Base-by-base conservation (phyloP, 768 basidiomycete species). In the Boletus vinaceobasis region DNA sequence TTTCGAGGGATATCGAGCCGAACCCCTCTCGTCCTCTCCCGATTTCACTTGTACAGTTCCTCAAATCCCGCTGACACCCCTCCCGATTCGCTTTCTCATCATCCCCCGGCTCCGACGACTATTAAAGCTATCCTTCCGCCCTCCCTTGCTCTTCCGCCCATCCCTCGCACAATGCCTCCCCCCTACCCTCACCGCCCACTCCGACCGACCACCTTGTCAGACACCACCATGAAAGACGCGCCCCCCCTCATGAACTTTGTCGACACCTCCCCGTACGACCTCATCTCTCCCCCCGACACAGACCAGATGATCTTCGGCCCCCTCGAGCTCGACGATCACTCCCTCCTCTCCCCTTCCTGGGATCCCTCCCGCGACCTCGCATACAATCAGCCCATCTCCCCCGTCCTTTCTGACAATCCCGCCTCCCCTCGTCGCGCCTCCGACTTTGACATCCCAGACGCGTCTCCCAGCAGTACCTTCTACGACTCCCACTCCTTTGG, bases 251-350 rank as follows among this genome's bases (percentile, higher is more conserved):
- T 70, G 26, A 79, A 73, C 60, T 67, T 73, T 47, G 74, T 77
- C 60, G 72, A 80, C 55, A 75, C 79, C 62, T 73, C 78, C 23
- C 55, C 68, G 26, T 74, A 71, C 64, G 71, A 77, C 63, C 76
- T 73, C 59, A 60, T 68, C 38, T 60, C 71, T 23, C 65, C 71
- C 26, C 0, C 40, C 4, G 71, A 73, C 46, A 14, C 49, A 5
- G 72, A 72, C 61, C 71, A 70, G 36, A 62, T 71, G 70, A 70
- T 71, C 50, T 72, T 71, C 29, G 69, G 71, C 9, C 70, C 70
- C 17, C 58, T 71, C 61, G 70, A 71, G n/a, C 60, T 71, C 51
- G 70, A 71, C 29, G 71, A 66, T 14, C 59, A 50, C 36, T 48
- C 68, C 31, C 60, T 71, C 31, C 60, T 73, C 56, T 64, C 66